Evolutionary conservation across 208 protist species (phyloP).

Genomic region (Leishmania guyanensis): DNA sequence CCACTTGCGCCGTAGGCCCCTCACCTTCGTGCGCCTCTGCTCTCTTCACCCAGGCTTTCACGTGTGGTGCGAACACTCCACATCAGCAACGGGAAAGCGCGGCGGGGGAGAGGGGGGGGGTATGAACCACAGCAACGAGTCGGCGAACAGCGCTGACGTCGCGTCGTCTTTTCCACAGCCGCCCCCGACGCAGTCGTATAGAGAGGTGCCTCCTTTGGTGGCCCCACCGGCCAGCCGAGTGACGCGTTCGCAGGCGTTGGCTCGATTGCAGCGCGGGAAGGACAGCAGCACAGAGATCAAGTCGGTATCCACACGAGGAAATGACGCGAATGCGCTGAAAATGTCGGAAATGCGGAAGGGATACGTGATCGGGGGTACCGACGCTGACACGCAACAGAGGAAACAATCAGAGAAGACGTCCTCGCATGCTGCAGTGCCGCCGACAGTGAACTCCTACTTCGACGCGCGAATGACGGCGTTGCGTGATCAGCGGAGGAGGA

Average conservation of each 20-base stretch:
- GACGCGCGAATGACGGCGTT: neutral
- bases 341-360: neutral
- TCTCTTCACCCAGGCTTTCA: neutral
- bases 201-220: neutral
- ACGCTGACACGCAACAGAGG: neutral
- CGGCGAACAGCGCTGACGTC: neutral
- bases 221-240: neutral
- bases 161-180: neutral
- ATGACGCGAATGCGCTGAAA: neutral
- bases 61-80: neutral
- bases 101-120: neutral
- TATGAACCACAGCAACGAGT: neutral
- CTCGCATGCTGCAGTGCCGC: conserved; percentile 1
- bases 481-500: neutral
- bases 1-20: neutral
- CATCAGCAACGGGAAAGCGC: neutral
- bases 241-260: conserved; percentile 1
- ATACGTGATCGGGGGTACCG: neutral
- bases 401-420: neutral
- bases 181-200: neutral
- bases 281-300: neutral
- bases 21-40: neutral
- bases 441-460: neutral
- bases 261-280: neutral
- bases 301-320: neutral